A percentile compares a stretch with the other conserved stretches of the same genome.
Conservation (phyloP, 495 filamentous ascomycete species). For the Letharia lupina region DNA sequence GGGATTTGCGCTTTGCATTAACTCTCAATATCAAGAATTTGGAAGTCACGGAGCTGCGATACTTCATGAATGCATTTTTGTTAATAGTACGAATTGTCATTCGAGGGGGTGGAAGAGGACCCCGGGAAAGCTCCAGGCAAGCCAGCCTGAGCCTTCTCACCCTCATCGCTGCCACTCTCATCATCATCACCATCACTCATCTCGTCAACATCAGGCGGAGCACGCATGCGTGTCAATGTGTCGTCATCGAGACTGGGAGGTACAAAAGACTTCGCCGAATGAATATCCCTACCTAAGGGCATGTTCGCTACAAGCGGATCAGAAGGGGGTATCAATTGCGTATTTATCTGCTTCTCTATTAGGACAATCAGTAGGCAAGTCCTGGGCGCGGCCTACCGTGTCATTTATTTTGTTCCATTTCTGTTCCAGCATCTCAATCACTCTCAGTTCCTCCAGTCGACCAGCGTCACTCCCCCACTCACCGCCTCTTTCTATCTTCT, state of each 20-base stretch:
- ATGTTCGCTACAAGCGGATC: slow-evolving; percentile 63
- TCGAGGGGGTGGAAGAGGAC: background rate
- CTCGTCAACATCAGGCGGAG: slow-evolving; percentile 33
- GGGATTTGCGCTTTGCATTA: background rate
- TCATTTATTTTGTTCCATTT: slow-evolving; percentile 94
- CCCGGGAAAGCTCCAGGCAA: slow-evolving; percentile 40
- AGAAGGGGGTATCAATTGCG: slow-evolving; percentile 64
- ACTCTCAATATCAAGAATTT: too few relatives aligned
- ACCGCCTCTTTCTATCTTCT: slow-evolving; percentile 56
- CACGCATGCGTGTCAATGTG: slow-evolving; percentile 43
- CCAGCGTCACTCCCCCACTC: slow-evolving; percentile 81
- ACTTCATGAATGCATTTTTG: background rate
- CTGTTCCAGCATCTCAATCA: slow-evolving; percentile 74
- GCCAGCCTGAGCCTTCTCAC: slow-evolving; percentile 39
- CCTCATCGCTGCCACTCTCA: slow-evolving; percentile 30
- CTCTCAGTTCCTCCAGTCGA: slow-evolving; percentile 70
- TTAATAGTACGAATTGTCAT: slow-evolving; percentile 35
- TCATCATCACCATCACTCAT: slow-evolving; percentile 13
- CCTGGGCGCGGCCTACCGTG: slow-evolving; percentile 50
- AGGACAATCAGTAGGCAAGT: background rate
- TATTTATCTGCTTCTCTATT: slow-evolving; percentile 54
- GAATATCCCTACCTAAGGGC: slow-evolving; percentile 82
- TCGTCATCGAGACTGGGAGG: slow-evolving; percentile 50
- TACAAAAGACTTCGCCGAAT: slow-evolving; percentile 53
- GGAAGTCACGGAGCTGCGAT: background rate